Evolutionary conservation across 2,329 filamentous ascomycete genomes (phyloP).

Genomic region (Lecanicillium sp.): DNA sequence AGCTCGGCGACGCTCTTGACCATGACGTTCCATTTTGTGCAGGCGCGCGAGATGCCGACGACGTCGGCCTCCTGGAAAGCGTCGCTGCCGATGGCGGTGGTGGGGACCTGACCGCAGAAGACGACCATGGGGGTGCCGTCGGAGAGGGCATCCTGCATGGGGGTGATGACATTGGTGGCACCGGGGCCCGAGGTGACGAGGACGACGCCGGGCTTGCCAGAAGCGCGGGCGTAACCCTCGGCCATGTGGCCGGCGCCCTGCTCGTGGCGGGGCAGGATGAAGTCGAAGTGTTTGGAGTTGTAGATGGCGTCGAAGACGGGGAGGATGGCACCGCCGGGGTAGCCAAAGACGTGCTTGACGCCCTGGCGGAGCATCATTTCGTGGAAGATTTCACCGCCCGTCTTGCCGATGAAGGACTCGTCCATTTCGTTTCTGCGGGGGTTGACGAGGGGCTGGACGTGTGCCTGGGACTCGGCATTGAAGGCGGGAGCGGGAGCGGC

Average conservation of each 20-base stretch:
- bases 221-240: constrained; percentile 90
- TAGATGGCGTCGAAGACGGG: constrained; percentile 98
- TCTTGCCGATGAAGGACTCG: constrained; percentile 92
- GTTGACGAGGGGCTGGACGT: constrained; percentile 65
- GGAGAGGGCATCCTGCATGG: constrained; percentile 91
- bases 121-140: constrained; percentile 96
- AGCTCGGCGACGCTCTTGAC: constrained; percentile 92
- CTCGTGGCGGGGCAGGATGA: constrained; percentile 91
- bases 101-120: constrained; percentile 89
- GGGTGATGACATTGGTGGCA: constrained; percentile 93
- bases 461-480: constrained; percentile 45
- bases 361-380: constrained; percentile 95
- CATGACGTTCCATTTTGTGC: constrained; percentile 99
- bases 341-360: constrained; percentile 91
- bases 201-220: constrained; percentile 90
- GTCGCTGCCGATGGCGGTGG: constrained; percentile 85
- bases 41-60: constrained; percentile 85
- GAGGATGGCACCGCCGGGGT: constrained; percentile 92
- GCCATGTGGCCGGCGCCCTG: constrained; percentile 99
- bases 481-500: constrained; percentile 58
- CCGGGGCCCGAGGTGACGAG: constrained; percentile 95
- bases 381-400: constrained; percentile 93
- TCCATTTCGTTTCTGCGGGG: constrained; percentile 60
- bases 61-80: constrained; percentile 97
- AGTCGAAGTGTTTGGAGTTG: constrained; percentile 95